Base-by-base conservation (phyloP, 1,139 yeast genomes). In the Geotrichum fermentans region DNA sequence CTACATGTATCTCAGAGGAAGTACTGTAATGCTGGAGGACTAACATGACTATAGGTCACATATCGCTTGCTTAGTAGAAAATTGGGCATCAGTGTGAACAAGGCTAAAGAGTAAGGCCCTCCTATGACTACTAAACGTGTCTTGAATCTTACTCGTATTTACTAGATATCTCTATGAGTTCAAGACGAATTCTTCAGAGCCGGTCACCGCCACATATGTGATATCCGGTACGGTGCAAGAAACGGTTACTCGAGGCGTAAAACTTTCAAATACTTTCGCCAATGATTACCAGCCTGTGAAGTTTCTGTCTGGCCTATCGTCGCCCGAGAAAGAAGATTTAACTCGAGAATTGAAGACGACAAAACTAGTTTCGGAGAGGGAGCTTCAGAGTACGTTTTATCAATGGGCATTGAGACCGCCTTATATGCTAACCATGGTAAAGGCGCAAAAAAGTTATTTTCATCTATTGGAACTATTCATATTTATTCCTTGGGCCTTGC, bases 181-280 rank as follows among this genome's bases (percentile, higher is more conserved):
- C 43, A 47, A 56, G 40, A 14, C 24, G 6, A 29, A 51, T 8
- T 30, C 54, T 3, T 49, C 53, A 6, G 53, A 47, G 4, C 29
- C 45, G 8, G 47, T 57, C 10, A 53, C 54, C 33, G 61, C 61
- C n/a, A 59, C 60, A 4, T 59, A 55, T 37, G 47, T 56, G 14
- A 21, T 59, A 11, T 43, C 56, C 1, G 62, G 62, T 5, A 21
- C 29, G 13, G 40, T 37, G 8, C 28, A 20, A 6, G 51, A 48
- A 16, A 16, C 42, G 17, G 40, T 28, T 14, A 5, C 35, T 2
- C 16, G 24, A 11, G 14, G 17, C n/a, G 32, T 14, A 5, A 11
- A 18, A n/a, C 30, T 34, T 38, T 46, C 53, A 4, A 33, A 54
- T 16, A 17, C 53, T 13, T 50, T 51, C 6, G 47, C 43, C 3